Conservation (phyloP, 148 eudicot genomes). For the Bassia scoparia region DNA sequence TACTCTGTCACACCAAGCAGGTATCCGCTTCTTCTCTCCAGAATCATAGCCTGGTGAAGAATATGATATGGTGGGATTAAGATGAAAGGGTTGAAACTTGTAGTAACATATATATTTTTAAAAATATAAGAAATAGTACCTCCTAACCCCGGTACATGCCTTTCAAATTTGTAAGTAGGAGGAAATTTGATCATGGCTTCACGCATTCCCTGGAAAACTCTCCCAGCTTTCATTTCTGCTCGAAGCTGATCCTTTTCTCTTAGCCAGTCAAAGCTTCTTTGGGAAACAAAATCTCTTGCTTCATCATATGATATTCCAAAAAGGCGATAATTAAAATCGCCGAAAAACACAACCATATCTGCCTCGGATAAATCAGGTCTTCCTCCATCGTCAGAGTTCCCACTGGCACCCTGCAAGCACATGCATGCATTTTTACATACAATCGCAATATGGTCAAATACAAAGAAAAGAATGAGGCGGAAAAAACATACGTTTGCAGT, state of each 20-base stretch:
- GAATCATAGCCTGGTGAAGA: slow-evolving; percentile 82
- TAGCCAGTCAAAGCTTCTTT: slow-evolving; percentile 97
- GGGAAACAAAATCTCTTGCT: slow-evolving; percentile 96
- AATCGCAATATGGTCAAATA: slow-evolving; percentile 22
- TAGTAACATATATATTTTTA: not conserved
- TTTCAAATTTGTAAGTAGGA: slow-evolving; percentile 96
- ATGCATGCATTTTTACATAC: not conserved
- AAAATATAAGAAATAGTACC: slow-evolving; percentile 34
- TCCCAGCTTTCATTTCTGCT: slow-evolving; percentile 96
- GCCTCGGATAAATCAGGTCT: slow-evolving; percentile 84
- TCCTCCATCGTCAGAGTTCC: slow-evolving; percentile 62
- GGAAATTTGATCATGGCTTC: slow-evolving; percentile 88
- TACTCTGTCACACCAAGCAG: slow-evolving; percentile 98
- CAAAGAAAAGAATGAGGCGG: not conserved
- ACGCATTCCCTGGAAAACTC: slow-evolving; percentile 97
- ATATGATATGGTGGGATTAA: not conserved
- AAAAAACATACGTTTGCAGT: slow-evolving; percentile 29
- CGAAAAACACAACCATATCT: slow-evolving; percentile 80
- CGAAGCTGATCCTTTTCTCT: slow-evolving; percentile 95
- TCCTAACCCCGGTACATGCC: slow-evolving; percentile 83
- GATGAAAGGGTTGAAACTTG: not conserved
- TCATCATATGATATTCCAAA: slow-evolving; percentile 97
- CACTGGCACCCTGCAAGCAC: slow-evolving; percentile 39
- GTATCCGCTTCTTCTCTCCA: slow-evolving; percentile 97
- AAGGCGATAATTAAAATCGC: slow-evolving; percentile 95